A percentile compares a stretch with the other conserved stretches of the same genome.
These are phyloP conservation scores for Graphilbum fragrans DNA, from an alignment of 2,329 filamentous ascomycete species.

Conservation along the genomic window DNA sequence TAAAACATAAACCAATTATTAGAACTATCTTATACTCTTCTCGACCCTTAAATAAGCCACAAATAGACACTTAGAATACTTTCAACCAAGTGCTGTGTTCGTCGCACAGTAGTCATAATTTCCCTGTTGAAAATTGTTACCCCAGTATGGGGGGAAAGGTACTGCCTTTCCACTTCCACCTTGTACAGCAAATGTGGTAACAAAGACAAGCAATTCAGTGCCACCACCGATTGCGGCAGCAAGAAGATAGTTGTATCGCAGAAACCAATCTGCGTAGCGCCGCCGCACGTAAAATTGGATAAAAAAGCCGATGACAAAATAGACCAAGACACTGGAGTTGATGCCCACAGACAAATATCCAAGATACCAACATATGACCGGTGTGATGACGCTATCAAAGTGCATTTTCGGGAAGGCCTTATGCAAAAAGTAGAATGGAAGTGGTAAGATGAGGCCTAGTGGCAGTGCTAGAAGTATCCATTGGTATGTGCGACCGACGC, in stretches of 20 bases:
- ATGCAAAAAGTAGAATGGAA: conserved; percentile 21
- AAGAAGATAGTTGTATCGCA: conserved; percentile 28
- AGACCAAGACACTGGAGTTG: conserved; percentile 18
- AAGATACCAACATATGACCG: conserved; percentile 19
- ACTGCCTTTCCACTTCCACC: conserved; percentile 24
- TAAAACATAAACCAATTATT: too few species aligned
- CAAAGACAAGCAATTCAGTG: conserved; percentile 25
- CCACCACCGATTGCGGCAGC: conserved; percentile 26
- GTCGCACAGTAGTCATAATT: conserved; percentile 7
- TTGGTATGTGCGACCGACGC: conserved; percentile 19
- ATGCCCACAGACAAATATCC: conserved; percentile 23
- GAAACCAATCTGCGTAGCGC: conserved; percentile 21
- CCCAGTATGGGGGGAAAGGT: conserved; percentile 17
- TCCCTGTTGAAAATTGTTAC: conserved; percentile 6
- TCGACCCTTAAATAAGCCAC: background rate
- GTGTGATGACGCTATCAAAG: conserved; percentile 17
- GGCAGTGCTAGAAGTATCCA: conserved; percentile 22
- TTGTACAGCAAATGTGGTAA: conserved; percentile 28
- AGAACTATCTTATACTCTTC: too few species aligned
- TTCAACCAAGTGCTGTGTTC: conserved; percentile 6
- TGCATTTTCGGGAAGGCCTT: conserved; percentile 14
- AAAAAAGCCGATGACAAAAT: conserved; percentile 16
- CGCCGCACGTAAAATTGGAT: conserved; percentile 22
- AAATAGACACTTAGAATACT: background rate
- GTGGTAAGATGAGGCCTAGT: conserved; percentile 22